Evolutionary conservation across 2,329 filamentous ascomycete species (phyloP), one percentile per base, ranked within the genome.

Genomic region (Colletotrichum costaricense): DNA sequence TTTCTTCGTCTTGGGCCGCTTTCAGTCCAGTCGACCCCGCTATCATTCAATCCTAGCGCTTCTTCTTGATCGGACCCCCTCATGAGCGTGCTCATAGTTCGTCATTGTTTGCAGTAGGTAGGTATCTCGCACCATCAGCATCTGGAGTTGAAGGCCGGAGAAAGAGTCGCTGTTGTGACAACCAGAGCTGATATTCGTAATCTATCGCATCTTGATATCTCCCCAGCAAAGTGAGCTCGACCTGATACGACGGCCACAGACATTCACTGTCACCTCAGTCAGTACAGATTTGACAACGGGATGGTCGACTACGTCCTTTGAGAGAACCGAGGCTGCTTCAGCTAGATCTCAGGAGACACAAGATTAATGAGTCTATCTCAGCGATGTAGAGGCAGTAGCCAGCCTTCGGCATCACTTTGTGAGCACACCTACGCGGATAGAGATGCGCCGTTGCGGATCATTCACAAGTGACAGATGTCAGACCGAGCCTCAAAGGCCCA

Each of bases 381-480:
- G 3, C 30, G 26, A 63, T 42, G 30, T 28, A 22, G 26, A 22
- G 16, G 19, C 42, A 19, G 19, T n/a, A 22, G n/a, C 26, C 26
- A 63, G 59, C 19, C 14, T n/a, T 30, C 38, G 1, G 28, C 6
- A 24, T 26, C 22, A 54, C 19, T n/a, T n/a, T 5, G 19, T 2
- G 16, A 63, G 28, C 22, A 26, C 19, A 46, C 49, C 19, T n/a
- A 28, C 14, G 12, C 24, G 6, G n/a, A 54, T 35, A 8, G 24
- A 69, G 42, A 49, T 38, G 30, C 69, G 54, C 65, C 65, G 54
- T 42, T 58, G 55, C 52, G 38, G 49, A 68, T 68, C 64, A 11
- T 22, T 52, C 33, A 33, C 59, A 33, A 56, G 28, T 33, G 69
- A 72, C 69, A 72, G 58, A 54, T 69, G 66, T 59, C 69, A 72